Percentiles rank a stretch among this genome's conserved stretches.
These are phyloP conservation scores for Phaeophleospora eucalypticola DNA, from an alignment of 2,329 filamentous ascomycete species.

Conservation along the genomic window DNA sequence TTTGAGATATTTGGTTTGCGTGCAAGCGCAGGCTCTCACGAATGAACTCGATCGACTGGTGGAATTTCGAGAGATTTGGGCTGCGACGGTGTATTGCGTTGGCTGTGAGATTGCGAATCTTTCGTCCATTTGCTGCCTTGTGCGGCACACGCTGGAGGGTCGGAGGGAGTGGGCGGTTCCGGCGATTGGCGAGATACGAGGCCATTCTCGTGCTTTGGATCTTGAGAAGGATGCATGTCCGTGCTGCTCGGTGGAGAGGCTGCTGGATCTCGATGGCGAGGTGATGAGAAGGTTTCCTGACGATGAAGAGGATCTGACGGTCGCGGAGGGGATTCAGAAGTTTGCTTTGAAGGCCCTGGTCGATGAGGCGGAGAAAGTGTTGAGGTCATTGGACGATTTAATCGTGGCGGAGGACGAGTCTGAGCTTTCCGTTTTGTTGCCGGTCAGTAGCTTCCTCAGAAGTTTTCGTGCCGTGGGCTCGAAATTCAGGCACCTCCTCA, in stretches of 20 bases:
- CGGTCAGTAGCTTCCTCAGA: not conserved
- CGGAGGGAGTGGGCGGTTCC: not conserved
- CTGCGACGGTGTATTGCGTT: constrained; percentile 1
- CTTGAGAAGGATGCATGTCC: not conserved
- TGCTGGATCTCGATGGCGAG: constrained; percentile 4
- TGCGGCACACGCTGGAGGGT: not conserved
- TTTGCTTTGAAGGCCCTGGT: not conserved
- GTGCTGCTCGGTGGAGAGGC: not conserved
- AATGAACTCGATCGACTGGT: constrained; percentile 1
- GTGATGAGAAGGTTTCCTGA: constrained; percentile 4
- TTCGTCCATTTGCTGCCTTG: not conserved
- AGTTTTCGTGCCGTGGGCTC: not conserved
- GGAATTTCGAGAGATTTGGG: not conserved
- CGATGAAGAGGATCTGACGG: constrained; percentile 1
- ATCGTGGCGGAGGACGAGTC: not conserved
- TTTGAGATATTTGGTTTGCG: not conserved
- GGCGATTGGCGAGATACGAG: not conserved
- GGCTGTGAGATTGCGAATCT: constrained; percentile 1
- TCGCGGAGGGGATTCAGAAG: not conserved
- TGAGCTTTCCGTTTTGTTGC: not conserved
- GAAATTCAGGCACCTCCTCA: not conserved
- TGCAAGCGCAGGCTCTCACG: not conserved
- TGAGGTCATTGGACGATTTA: constrained; percentile 1
- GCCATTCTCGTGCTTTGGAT: not conserved
- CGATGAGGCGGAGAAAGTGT: constrained; percentile 3